Percentiles rank a stretch among this genome's conserved stretches.
phyloP scores from a whole-genome alignment of 78 protist species.

The Paratrimastix pyriformis region DNA sequence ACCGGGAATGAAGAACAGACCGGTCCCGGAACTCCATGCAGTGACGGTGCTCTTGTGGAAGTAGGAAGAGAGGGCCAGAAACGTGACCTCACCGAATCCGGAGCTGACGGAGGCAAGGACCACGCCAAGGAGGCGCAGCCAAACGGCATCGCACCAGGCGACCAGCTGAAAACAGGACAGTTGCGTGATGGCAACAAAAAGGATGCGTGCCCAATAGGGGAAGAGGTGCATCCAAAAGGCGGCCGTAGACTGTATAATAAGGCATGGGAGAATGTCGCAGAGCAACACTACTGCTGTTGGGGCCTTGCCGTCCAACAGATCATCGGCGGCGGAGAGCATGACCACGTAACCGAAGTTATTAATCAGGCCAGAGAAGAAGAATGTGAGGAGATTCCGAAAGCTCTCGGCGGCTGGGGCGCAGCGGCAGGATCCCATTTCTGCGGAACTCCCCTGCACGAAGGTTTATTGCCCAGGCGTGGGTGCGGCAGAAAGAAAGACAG shows the following conservation, averaged over 20 bases:
- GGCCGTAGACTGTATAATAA: neutral
- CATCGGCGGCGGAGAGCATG: constrained; percentile 22
- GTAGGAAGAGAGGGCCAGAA: constrained; percentile 13
- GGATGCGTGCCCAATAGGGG: neutral
- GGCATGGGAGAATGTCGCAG: constrained; percentile 18
- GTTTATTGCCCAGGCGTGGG: too few species aligned
- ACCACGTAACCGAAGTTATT: constrained; percentile 22
- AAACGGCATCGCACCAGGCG: neutral
- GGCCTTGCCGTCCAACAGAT: neutral
- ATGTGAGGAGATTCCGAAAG: neutral
- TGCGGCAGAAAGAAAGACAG: too few species aligned
- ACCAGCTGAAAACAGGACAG: neutral
- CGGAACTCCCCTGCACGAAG: too few species aligned
- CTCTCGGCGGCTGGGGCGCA: too few species aligned
- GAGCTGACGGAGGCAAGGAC: neutral
- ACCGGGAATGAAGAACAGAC: too few species aligned
- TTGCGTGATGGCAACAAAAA: too few species aligned
- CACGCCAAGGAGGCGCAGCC: constrained; percentile 4
- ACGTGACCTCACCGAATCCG: constrained; percentile 32
- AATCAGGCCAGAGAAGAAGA: constrained; percentile 11
- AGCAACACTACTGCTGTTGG: constrained; percentile 1
- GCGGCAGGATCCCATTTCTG: too few species aligned
- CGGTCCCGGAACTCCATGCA: constrained; percentile 10
- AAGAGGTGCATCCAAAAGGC: constrained; percentile 20
- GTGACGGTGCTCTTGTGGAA: constrained; percentile 1